Conservation (phyloP, 257 asterid species). For the Fraxinus quadrangulata region DNA sequence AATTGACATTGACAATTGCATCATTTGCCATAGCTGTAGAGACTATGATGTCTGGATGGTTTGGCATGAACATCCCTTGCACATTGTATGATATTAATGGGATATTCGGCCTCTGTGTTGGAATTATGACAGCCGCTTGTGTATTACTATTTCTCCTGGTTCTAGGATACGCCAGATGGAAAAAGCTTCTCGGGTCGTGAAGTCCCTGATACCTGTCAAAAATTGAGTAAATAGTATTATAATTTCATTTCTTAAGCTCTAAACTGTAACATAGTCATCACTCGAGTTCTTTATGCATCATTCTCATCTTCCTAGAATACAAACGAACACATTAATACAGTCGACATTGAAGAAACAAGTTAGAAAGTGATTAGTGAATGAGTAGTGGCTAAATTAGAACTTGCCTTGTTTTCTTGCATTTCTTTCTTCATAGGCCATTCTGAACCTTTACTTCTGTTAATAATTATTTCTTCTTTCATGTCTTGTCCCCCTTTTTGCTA, state of each 20-base stretch:
- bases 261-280: background rate
- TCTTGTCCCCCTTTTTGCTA: too few relatives aligned
- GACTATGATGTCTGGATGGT: conserved; percentile 62
- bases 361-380: too few relatives aligned
- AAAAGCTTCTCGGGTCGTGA: conserved; percentile 84
- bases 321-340: too few relatives aligned
- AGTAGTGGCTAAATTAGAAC: too few relatives aligned
- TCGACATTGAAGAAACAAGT: too few relatives aligned
- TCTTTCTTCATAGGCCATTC: too few relatives aligned
- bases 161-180: conserved; percentile 78
- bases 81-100: conserved; percentile 29
- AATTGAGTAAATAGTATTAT: background rate
- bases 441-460: too few relatives aligned
- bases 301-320: too few relatives aligned
- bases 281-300: too few relatives aligned
- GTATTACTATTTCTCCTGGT: conserved; percentile 53
- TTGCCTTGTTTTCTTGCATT: too few relatives aligned
- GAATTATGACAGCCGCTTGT: conserved; percentile 41
- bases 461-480: too few relatives aligned
- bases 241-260: background rate
- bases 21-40: conserved; percentile 68
- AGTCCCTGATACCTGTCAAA: background rate
- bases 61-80: conserved; percentile 86
- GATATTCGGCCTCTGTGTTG: conserved; percentile 48
- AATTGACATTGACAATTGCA: conserved; percentile 73